Conservation (phyloP, 805 yeast species). For the Tanozyma kutaoensis region DNA sequence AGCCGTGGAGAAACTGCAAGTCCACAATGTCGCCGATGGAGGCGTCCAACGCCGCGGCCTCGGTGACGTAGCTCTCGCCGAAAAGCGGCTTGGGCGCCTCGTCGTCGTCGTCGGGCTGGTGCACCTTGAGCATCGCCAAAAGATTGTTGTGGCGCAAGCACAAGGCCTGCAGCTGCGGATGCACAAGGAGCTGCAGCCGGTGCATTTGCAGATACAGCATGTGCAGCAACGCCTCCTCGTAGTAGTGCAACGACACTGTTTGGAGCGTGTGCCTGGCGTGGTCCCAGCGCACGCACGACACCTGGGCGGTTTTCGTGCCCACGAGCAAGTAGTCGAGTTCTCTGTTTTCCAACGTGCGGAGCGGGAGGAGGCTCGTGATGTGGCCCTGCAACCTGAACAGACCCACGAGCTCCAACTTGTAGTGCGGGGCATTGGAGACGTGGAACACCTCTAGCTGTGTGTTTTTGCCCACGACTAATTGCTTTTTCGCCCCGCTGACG, state of each 20-base stretch:
- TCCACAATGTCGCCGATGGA: conserved; percentile 55
- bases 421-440: conserved; percentile 11
- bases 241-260: conserved; percentile 75
- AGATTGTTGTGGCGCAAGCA: conserved; percentile 52
- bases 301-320: conserved; percentile 61
- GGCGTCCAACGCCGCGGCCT: conserved; percentile 41
- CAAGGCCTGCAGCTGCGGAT: conserved; percentile 40
- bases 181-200: conserved; percentile 38
- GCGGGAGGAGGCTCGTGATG: conserved; percentile 40
- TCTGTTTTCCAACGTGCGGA: conserved; percentile 34
- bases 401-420: conserved; percentile 25
- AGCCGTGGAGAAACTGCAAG: conserved; percentile 57
- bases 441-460: conserved; percentile 53
- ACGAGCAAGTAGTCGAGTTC: conserved; percentile 48
- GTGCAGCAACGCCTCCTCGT: conserved; percentile 54
- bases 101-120: conserved; percentile 25
- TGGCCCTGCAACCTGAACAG: conserved; percentile 66
- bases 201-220: conserved; percentile 29
- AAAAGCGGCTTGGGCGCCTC: conserved; percentile 31
- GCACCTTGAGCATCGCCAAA: conserved; percentile 61
- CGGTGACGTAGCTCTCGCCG: conserved; percentile 44
- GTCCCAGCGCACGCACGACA: conserved; percentile 69
- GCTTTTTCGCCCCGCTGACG: conserved; percentile 28
- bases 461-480: conserved; percentile 59
- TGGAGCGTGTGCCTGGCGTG: conserved; percentile 33